phyloP scores from a whole-genome alignment of 129 eudicot genomes.

The Scalesia atractyloides region DNA sequence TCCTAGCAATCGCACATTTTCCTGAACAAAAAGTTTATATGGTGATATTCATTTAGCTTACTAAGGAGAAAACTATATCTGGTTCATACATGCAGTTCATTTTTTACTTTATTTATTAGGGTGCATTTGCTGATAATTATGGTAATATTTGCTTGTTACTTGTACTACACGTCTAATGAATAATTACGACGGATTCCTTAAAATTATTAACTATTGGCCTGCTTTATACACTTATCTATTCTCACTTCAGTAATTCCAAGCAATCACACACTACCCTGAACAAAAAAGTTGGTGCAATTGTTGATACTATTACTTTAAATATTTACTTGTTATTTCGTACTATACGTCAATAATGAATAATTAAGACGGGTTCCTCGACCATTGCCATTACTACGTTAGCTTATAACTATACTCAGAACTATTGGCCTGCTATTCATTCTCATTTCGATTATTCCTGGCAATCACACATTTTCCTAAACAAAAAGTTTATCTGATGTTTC shows the following conservation, averaged over 20 bases:
- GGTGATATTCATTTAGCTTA: background rate
- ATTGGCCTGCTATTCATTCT: background rate
- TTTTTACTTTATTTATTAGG: background rate
- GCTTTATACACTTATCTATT: background rate
- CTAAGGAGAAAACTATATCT: background rate
- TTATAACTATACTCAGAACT: background rate
- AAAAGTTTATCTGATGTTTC: background rate
- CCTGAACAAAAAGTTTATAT: background rate
- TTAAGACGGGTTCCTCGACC: background rate
- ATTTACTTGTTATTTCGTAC: background rate
- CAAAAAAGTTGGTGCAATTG: background rate
- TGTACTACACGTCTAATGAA: background rate
- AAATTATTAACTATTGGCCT: constrained; percentile 2
- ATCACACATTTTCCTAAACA: background rate
- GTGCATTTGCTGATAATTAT: background rate
- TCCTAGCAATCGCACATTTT: background rate
- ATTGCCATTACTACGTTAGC: background rate
- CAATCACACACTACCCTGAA: background rate
- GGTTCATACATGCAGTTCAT: background rate
- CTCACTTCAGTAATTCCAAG: background rate
- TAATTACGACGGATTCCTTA: background rate
- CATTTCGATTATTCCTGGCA: background rate
- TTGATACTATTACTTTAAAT: background rate
- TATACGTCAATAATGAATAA: background rate
- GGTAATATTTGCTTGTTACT: background rate